Conservation (phyloP, 73 alveolate genomes). For the Paraurostyla sp. region DNA sequence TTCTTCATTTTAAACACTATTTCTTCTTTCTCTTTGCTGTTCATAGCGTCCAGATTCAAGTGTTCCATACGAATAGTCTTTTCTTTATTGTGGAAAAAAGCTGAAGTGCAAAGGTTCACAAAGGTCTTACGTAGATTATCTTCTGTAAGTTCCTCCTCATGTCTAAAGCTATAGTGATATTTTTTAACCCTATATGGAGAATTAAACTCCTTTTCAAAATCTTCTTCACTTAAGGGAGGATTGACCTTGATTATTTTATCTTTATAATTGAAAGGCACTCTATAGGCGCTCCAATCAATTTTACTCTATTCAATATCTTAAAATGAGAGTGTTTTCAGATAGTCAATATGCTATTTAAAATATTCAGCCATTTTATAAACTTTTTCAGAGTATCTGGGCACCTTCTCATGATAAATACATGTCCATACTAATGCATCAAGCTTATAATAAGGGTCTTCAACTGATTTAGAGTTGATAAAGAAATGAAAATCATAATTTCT, state of each 20-base stretch:
- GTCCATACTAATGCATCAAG: constrained; percentile 90
- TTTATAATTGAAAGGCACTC: constrained; percentile 77
- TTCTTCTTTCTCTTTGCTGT: constrained; percentile 69
- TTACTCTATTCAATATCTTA: constrained; percentile 80
- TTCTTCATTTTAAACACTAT: constrained; percentile 42
- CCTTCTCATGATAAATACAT: constrained; percentile 84
- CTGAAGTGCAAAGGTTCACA: constrained; percentile 35
- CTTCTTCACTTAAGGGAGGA: constrained; percentile 82
- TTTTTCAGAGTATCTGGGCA: constrained; percentile 85
- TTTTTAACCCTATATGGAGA: constrained; percentile 74
- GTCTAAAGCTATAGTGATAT: constrained; percentile 81
- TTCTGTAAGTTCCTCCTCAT: constrained; percentile 68
- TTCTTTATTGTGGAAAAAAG: constrained; percentile 63
- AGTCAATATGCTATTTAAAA: constrained; percentile 72
- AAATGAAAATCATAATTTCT: constrained; percentile 83
- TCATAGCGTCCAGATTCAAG: constrained; percentile 60
- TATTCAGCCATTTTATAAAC: constrained; percentile 89
- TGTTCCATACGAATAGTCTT: constrained; percentile 70
- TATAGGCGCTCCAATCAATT: constrained; percentile 82
- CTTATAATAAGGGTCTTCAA: constrained; percentile 76
- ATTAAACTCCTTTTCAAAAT: constrained; percentile 78
- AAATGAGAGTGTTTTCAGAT: constrained; percentile 70
- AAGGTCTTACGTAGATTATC: constrained; percentile 71
- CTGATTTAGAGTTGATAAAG: constrained; percentile 76
- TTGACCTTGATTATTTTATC: constrained; percentile 69